Evolutionary conservation across 306 rosid species (phyloP).

Genomic region (Cucurbita argyrosperma): DNA sequence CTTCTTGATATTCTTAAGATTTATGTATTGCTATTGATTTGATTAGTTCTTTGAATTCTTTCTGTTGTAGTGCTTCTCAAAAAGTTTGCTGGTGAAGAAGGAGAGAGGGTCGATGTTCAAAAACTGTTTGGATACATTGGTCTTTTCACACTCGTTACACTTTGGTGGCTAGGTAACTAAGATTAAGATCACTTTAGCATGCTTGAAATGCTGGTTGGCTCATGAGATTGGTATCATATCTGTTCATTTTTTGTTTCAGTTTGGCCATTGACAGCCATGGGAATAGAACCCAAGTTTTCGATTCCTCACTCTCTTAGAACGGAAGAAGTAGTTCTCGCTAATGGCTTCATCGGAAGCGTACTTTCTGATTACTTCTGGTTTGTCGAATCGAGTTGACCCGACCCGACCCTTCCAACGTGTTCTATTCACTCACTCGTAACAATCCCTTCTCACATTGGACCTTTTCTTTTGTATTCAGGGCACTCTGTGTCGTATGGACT

Average conservation of each 20-base stretch:
- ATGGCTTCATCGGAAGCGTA: constrained; percentile 88
- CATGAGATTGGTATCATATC: not conserved
- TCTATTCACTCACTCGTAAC: not conserved
- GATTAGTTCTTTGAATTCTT: not conserved
- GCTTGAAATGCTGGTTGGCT: not conserved
- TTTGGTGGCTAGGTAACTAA: constrained; percentile 93
- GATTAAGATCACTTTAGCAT: not conserved
- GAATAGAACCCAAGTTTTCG: constrained; percentile 80
- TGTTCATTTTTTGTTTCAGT: constrained; percentile 26
- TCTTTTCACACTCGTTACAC: constrained; percentile 60
- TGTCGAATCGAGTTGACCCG: not conserved
- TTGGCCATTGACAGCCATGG: constrained; percentile 87
- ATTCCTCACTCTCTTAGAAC: constrained; percentile 65
- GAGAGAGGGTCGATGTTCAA: constrained; percentile 79
- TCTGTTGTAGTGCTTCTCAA: constrained; percentile 66
- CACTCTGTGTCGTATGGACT: constrained; percentile 94
- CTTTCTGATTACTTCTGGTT: constrained; percentile 95
- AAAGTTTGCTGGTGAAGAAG: constrained; percentile 79
- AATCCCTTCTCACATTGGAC: not conserved
- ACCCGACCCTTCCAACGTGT: not conserved
- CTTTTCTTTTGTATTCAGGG: constrained; percentile 39
- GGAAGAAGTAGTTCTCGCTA: constrained; percentile 90
- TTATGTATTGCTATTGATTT: not conserved
- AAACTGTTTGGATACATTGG: constrained; percentile 98
- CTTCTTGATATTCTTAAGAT: not conserved